Evolutionary conservation across 2,329 filamentous ascomycete genomes (phyloP), one percentile per base, ranked within the genome.

Genomic region (Trichophyton rubrum): DNA sequence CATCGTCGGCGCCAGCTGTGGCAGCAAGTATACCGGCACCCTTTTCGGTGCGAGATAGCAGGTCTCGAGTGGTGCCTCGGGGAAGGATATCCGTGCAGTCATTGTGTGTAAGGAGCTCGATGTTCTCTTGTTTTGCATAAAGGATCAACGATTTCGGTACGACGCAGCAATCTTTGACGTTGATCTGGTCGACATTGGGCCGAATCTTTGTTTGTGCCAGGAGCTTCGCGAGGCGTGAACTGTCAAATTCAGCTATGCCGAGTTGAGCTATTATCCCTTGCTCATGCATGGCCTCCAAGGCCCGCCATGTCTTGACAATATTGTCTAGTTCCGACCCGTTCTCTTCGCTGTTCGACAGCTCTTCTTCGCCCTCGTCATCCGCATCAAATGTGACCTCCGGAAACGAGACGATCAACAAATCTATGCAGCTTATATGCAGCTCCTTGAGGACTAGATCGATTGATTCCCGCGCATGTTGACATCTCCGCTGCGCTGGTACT

Each of bases 1-100:
- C 73, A 65, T 78, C 77, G 3, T 77, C 74, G 13, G 71, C 71
- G 22, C 78, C 74, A 6, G 79, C 77, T n/a, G 74, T 69, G 40
- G 83, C 83, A 3, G 86, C 85, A 62, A 96, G 77, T 8, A 96
- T 81, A 6, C 88, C 88, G 0, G 88, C 89, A 11, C 90, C 90
- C 62, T 81, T 79, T 13, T 84, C 77, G 0, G 84, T 85, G 8
- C 84, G 82, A 1, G 90, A 88, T 1, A 99, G 78, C 49, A 99
- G 80, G 70, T 96, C 89, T 64, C 90, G 79, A 66, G 95, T 77
- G 1, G 91, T 96, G 0, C 91, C 92, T 57, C 83, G 81, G 0
- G 93, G 91, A 13, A 99, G 78, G 63, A 99, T 89, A 70, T 97
- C 89, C 30, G 87, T 93, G 75, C 89, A 95, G 74, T 99, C 93